A percentile compares a stretch with the other conserved stretches of the same genome.
Evolutionary conservation across 148 eudicot species (phyloP).

Genomic region (Vaccinium myrtillus): DNA sequence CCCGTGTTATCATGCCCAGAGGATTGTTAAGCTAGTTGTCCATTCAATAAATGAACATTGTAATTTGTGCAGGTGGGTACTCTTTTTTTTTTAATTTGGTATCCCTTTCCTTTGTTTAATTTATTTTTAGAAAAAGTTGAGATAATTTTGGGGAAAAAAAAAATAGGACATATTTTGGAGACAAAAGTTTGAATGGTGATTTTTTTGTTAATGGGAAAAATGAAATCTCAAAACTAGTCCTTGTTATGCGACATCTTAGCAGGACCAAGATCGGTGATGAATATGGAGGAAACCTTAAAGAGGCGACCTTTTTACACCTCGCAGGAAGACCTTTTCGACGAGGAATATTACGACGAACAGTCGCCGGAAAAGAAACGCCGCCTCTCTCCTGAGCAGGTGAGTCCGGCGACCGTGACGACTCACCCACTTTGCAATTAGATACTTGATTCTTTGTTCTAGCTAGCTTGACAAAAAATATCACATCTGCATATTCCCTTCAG

Average conservation of each 20-base stretch:
- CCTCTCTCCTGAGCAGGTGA: conserved; percentile 68
- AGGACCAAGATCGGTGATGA: conserved; percentile 55
- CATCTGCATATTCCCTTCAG: neutral
- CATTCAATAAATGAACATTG: neutral
- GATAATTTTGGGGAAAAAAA: no score
- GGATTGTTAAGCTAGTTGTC: no score
- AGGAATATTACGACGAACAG: conserved; percentile 74
- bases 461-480: neutral
- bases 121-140: no score
- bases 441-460: neutral
- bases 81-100: no score
- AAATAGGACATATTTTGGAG: no score
- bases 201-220: neutral
- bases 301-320: conserved; percentile 60
- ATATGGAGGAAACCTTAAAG: conserved; percentile 57
- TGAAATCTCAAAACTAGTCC: neutral
- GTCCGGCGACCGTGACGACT: neutral
- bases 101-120: neutral
- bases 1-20: neutral
- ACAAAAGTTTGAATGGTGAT: no score
- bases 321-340: conserved; percentile 63
- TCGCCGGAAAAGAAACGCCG: conserved; percentile 82
- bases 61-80: neutral
- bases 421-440: neutral
- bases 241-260: neutral